Conservation (phyloP, 2,329 filamentous ascomycete species). For the Diaporthe helianthi region DNA sequence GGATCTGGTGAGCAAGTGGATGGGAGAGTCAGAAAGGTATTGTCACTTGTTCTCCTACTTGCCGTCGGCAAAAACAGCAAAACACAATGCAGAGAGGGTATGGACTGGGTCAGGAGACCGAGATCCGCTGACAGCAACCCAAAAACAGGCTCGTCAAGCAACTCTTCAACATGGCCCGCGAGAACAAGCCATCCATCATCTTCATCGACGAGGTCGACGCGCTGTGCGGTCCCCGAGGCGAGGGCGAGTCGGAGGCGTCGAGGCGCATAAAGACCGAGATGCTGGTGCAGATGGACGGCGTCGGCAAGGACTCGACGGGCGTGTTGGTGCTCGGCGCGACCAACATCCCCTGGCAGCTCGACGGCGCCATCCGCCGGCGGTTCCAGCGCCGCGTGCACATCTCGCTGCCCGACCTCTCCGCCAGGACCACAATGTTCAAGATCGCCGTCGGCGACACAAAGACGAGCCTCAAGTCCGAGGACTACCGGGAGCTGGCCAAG, state of each 20-base stretch:
- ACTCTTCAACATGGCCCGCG: conserved; percentile 95
- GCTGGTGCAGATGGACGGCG: conserved; percentile 98
- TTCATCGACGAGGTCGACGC: conserved; percentile 99
- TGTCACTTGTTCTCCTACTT: conserved; percentile 20
- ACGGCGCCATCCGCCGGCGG: conserved; percentile 91
- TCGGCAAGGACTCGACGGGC: conserved; percentile 92
- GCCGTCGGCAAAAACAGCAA: too few species aligned
- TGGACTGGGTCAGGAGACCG: not conserved
- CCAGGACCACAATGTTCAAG: conserved; percentile 94
- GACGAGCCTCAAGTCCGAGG: conserved; percentile 77
- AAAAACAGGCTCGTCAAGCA: conserved; percentile 83
- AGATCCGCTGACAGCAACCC: conserved; percentile 4
- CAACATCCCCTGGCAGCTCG: conserved; percentile 98
- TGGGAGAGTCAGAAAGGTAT: conserved; percentile 98
- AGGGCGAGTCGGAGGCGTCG: conserved; percentile 97
- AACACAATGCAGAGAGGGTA: not conserved
- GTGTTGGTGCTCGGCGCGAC: conserved; percentile 95
- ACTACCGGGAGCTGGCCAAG: conserved; percentile 81
- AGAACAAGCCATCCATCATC: conserved; percentile 97
- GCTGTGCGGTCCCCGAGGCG: conserved; percentile 87
- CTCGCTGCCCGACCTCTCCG: conserved; percentile 84
- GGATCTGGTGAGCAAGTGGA: conserved; percentile 98
- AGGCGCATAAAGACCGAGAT: conserved; percentile 98
- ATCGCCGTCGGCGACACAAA: conserved; percentile 92
- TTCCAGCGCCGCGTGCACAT: conserved; percentile 98